Percentiles rank a stretch among this genome's conserved stretches.
phyloP scores from a whole-genome alignment of 495 filamentous ascomycete genomes.

The Lepraria neglecta region DNA sequence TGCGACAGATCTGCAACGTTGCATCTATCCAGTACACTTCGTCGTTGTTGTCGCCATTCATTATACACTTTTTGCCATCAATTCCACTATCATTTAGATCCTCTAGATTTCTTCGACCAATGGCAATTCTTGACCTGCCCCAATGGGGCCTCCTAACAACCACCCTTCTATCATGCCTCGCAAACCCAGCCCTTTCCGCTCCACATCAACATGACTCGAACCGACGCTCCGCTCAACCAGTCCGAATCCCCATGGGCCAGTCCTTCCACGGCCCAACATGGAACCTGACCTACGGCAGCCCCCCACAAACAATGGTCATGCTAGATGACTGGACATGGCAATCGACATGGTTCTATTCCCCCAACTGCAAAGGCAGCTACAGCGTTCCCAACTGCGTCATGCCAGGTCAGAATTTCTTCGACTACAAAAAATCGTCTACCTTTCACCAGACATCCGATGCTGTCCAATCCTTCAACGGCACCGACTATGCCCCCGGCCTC shows the following conservation, averaged over 20 bases:
- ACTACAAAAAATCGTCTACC: neutral
- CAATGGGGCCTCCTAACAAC: no score
- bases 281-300: neutral
- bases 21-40: no score
- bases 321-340: neutral
- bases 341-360: neutral
- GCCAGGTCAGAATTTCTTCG: constrained; percentile 1
- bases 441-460: neutral
- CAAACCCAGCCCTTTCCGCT: no score
- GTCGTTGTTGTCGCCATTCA: no score
- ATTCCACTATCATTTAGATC: no score
- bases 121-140: no score
- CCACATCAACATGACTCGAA: neutral
- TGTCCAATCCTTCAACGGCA: constrained; percentile 2
- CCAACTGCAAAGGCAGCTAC: neutral
- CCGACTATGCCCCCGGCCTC: neutral
- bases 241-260: constrained; percentile 1
- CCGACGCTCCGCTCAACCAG: neutral
- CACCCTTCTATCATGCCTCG: no score
- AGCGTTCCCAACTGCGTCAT: neutral
- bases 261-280: neutral
- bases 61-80: no score
- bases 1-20: no score
- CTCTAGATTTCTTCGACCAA: no score
- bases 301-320: neutral